A percentile compares a stretch with the other conserved stretches of the same genome.
Conservation (phyloP, 805 yeast species). For the Maudiozyma saulgeensis region DNA sequence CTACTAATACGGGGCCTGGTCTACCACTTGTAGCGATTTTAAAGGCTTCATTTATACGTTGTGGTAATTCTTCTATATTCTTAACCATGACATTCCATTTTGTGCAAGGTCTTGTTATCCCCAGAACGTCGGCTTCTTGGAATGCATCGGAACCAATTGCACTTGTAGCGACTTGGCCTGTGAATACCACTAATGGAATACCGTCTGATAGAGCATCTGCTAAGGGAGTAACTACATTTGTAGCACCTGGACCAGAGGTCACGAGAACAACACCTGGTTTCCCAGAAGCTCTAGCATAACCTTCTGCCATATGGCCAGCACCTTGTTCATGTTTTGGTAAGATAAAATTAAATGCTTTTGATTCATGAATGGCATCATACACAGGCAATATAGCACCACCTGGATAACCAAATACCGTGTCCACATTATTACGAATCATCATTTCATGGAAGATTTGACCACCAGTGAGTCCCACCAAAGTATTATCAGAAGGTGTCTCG, state of each 20-base stretch:
- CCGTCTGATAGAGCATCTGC: slow-evolving; percentile 97
- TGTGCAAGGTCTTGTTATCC: slow-evolving; percentile 93
- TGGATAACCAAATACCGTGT: slow-evolving; percentile 93
- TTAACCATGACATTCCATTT: slow-evolving; percentile 99
- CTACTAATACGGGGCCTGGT: slow-evolving; percentile 97
- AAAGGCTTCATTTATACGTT: slow-evolving; percentile 93
- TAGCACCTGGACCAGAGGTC: slow-evolving; percentile 98
- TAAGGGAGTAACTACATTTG: slow-evolving; percentile 94
- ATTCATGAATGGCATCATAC: slow-evolving; percentile 90
- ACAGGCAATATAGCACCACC: slow-evolving; percentile 99
- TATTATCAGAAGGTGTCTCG: slow-evolving; percentile 40
- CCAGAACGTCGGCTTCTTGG: slow-evolving; percentile 97
- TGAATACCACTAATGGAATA: slow-evolving; percentile 89
- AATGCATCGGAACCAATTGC: slow-evolving; percentile 97
- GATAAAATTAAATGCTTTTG: slow-evolving; percentile 78
- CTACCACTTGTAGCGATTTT: slow-evolving; percentile 93
- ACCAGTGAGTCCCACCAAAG: slow-evolving; percentile 92
- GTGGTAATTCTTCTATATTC: slow-evolving; percentile 84
- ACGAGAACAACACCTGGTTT: slow-evolving; percentile 98
- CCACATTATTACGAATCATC: slow-evolving; percentile 94
- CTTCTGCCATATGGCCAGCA: slow-evolving; percentile 99
- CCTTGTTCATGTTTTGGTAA: slow-evolving; percentile 97
- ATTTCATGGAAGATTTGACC: slow-evolving; percentile 97
- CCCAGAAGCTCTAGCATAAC: slow-evolving; percentile 89
- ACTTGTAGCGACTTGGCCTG: slow-evolving; percentile 93